Percentiles rank a stretch among this genome's conserved stretches.
phyloP scores from a whole-genome alignment of 83 land plant species.

The Picea abies region DNA sequence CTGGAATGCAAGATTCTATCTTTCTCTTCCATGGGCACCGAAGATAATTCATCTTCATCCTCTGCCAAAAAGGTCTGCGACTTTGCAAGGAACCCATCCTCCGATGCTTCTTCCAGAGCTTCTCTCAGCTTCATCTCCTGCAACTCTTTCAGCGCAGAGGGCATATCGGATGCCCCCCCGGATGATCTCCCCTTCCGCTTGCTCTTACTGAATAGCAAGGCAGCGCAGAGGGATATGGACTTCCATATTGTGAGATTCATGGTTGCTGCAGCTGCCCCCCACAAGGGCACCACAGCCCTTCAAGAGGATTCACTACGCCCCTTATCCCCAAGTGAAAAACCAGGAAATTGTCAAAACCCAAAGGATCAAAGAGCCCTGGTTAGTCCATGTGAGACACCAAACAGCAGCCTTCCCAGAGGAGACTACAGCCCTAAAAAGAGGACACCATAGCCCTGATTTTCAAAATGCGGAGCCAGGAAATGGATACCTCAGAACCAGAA shows the following conservation, averaged over 20 bases:
- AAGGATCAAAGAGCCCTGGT: background rate
- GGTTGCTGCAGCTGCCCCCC: conserved; percentile 7
- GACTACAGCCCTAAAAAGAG: background rate
- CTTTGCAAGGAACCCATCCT: conserved; percentile 17
- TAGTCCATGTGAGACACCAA: background rate
- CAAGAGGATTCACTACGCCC: conserved; percentile 7
- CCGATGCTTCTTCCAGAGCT: conserved; percentile 20
- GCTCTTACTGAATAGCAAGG: conserved; percentile 19
- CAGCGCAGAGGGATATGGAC: conserved; percentile 14
- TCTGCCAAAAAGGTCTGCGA: conserved; percentile 13
- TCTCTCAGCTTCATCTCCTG: conserved; percentile 21
- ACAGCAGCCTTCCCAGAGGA: background rate
- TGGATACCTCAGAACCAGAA: no score
- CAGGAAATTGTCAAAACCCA: background rate
- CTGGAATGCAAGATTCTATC: conserved; percentile 14
- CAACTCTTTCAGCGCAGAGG: background rate
- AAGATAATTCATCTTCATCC: conserved; percentile 1
- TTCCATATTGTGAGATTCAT: conserved; percentile 20
- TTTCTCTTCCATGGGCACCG: background rate
- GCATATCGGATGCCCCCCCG: background rate
- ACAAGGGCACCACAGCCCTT: conserved; percentile 14
- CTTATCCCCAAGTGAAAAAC: background rate
- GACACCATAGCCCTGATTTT: no score
- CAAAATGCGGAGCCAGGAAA: no score
- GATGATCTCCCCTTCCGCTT: background rate